phyloP scores from a whole-genome alignment of 805 yeast genomes.

The Zygosaccharomyces lentus region DNA sequence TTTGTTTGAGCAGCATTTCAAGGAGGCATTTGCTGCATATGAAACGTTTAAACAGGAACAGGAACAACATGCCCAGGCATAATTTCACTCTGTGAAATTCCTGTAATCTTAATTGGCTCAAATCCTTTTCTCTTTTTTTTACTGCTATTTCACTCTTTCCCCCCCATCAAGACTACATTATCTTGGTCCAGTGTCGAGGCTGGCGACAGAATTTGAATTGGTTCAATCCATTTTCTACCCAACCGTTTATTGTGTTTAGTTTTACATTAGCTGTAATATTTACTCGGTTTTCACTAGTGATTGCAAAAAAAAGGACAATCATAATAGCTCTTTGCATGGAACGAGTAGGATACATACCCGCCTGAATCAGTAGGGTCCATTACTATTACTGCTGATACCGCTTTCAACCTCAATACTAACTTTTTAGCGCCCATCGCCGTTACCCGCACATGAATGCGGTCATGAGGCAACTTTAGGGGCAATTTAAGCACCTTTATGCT shows the following conservation, averaged over 20 bases:
- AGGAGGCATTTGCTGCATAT: conserved; percentile 92
- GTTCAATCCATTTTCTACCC: conserved; percentile 2
- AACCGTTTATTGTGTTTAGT: conserved; percentile 2
- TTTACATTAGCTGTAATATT: conserved; percentile 5
- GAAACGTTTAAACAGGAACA: conserved; percentile 73
- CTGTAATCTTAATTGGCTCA: not conserved
- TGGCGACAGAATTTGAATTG: conserved; percentile 2
- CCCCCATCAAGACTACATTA: not conserved
- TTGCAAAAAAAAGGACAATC: not conserved
- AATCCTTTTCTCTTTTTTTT: not conserved
- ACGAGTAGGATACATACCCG: not conserved
- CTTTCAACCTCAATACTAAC: not conserved
- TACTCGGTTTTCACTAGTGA: not conserved
- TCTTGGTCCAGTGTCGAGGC: not conserved
- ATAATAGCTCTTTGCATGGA: no score
- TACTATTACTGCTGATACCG: not conserved
- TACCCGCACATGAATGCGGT: not conserved
- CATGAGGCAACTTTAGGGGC: not conserved
- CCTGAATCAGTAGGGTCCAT: not conserved
- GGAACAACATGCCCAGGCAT: conserved; percentile 23
- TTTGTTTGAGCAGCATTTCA: conserved; percentile 82
- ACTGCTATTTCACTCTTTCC: not conserved
- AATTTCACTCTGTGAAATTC: not conserved
- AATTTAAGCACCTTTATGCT: not conserved
- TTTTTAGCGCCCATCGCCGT: not conserved